phyloP scores from a whole-genome alignment of 495 filamentous ascomycete genomes.

The Trichoderma virens region DNA sequence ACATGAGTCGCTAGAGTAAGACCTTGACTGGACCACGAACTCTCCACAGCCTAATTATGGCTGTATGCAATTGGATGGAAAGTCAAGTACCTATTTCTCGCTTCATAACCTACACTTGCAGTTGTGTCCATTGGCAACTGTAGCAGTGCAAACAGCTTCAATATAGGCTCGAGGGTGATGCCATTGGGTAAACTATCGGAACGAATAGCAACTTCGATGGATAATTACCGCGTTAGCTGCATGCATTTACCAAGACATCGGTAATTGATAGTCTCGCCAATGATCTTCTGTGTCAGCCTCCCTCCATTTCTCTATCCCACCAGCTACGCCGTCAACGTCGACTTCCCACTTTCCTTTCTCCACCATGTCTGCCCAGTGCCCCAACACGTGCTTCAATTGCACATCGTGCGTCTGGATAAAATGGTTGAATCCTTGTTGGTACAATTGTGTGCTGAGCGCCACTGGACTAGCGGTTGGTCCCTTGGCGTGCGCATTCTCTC shows the following conservation, averaged over 20 bases:
- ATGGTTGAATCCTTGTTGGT: not conserved
- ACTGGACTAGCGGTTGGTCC: not conserved
- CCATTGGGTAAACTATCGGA: too few relatives aligned
- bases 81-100: too few relatives aligned
- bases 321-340: not conserved
- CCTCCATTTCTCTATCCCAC: not conserved
- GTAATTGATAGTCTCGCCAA: not conserved
- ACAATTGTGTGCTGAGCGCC: not conserved
- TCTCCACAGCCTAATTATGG: too few relatives aligned
- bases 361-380: not conserved
- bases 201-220: too few relatives aligned
- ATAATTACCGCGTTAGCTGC: too few relatives aligned
- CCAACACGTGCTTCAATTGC: constrained; percentile 1
- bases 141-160: too few relatives aligned
- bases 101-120: too few relatives aligned
- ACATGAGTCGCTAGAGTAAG: too few relatives aligned
- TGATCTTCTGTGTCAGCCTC: not conserved
- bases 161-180: too few relatives aligned
- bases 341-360: not conserved
- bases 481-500: not conserved
- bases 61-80: too few relatives aligned
- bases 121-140: too few relatives aligned
- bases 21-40: too few relatives aligned
- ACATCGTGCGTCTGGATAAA: not conserved
- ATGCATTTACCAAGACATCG: not conserved